Conservation (phyloP, 208 protist genomes). For the Kentomonas sorsogonicus region DNA sequence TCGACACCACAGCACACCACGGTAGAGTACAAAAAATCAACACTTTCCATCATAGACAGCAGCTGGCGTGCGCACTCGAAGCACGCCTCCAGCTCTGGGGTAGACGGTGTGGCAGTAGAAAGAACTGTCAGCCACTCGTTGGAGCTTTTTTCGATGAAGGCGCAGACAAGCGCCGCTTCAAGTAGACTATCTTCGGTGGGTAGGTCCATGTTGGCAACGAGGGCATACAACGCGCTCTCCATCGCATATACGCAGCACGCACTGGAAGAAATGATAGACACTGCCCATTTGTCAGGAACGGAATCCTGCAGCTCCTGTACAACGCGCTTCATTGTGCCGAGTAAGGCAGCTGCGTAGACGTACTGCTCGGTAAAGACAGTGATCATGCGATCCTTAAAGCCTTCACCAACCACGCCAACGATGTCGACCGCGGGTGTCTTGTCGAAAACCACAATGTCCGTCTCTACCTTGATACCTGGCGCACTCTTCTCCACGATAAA, state of each 20-base stretch:
- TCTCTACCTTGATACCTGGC: constrained; percentile 25
- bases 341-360: constrained; percentile 62
- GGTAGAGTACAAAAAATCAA: constrained; percentile 69
- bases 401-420: constrained; percentile 78
- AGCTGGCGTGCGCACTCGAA: constrained; percentile 38
- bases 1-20: constrained; percentile 81
- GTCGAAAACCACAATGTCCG: constrained; percentile 35
- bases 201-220: constrained; percentile 77
- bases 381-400: constrained; percentile 77
- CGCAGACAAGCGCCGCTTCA: constrained; percentile 55
- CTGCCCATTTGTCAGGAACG: constrained; percentile 42
- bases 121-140: constrained; percentile 54
- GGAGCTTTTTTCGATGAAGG: constrained; percentile 56
- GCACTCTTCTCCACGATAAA: constrained; percentile 68
- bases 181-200: constrained; percentile 77
- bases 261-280: constrained; percentile 49
- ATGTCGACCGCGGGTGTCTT: constrained; percentile 48
- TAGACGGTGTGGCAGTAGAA: constrained; percentile 47
- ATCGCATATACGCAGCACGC: constrained; percentile 77
- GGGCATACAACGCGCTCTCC: constrained; percentile 76
- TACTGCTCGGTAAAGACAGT: constrained; percentile 84
- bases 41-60: constrained; percentile 59
- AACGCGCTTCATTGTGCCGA: constrained; percentile 71
- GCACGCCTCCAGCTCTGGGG: constrained; percentile 41
- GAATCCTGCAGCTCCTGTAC: constrained; percentile 52